Percentiles rank a stretch among this genome's conserved stretches.
phyloP scores from a whole-genome alignment of 2,329 filamentous ascomycete species.

The Tricladium varicosporioides region DNA sequence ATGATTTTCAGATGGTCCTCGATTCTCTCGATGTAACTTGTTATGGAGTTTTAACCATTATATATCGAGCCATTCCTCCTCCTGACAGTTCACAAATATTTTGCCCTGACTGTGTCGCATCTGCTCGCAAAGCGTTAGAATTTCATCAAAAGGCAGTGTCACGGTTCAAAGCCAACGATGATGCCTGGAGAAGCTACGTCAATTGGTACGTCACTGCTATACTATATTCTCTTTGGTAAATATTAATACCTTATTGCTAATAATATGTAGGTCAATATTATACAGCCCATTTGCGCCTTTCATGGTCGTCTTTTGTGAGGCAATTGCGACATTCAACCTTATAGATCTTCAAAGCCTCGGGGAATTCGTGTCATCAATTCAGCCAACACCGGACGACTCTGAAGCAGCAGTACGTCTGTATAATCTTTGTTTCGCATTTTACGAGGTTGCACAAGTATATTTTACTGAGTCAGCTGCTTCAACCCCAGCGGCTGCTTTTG shows the following conservation, averaged over 20 bases:
- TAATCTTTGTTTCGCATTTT: neutral
- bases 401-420: neutral
- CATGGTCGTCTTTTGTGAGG: slow-evolving; percentile 20
- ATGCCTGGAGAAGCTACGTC: slow-evolving; percentile 14
- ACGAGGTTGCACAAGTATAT: neutral
- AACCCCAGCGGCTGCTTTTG: no score
- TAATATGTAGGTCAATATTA: slow-evolving; percentile 10
- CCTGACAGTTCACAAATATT: slow-evolving; percentile 10
- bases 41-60: slow-evolving; percentile 14
- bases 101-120: slow-evolving; percentile 14
- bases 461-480: no score
- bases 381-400: slow-evolving; percentile 30
- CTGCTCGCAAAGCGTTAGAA: slow-evolving; percentile 16
- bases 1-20: slow-evolving; percentile 13
- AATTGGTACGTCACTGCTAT: no score
- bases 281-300: slow-evolving; percentile 21
- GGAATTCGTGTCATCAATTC: slow-evolving; percentile 42
- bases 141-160: slow-evolving; percentile 8
- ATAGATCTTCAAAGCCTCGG: slow-evolving; percentile 42
- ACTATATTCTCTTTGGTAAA: neutral
- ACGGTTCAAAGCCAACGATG: neutral
- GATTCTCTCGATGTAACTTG: slow-evolving; percentile 15
- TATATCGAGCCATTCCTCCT: slow-evolving; percentile 19
- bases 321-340: slow-evolving; percentile 35
- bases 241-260: neutral